phyloP scores from a whole-genome alignment of 495 filamentous ascomycete genomes.

The Tuber magnatum region DNA sequence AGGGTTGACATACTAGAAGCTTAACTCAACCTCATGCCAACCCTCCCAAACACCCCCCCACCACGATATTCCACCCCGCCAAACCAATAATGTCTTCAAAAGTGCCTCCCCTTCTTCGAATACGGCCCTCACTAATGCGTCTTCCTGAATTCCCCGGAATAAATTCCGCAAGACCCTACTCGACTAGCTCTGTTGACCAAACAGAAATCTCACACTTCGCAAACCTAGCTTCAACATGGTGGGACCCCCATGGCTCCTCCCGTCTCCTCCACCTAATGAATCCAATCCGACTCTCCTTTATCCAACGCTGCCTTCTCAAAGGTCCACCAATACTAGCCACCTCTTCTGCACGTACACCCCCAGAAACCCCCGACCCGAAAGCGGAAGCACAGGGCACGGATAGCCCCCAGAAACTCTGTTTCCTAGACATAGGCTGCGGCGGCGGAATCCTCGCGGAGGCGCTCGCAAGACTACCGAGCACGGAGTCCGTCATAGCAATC shows the following conservation, averaged over 20 bases:
- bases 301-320: conserved; percentile 55
- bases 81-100: neutral
- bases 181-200: conserved; percentile 66
- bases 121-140: neutral
- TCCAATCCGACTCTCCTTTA: conserved; percentile 89
- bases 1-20: neutral
- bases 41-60: neutral
- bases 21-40: neutral
- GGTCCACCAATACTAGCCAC: conserved; percentile 45
- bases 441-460: conserved; percentile 94
- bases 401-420: conserved; percentile 47
- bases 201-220: conserved; percentile 91
- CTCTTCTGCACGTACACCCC: conserved; percentile 8
- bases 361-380: conserved; percentile 30
- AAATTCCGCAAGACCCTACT: conserved; percentile 9
- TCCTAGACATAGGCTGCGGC: conserved; percentile 91
- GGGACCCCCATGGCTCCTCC: conserved; percentile 91
- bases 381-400: conserved; percentile 25
- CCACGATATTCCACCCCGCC: neutral
- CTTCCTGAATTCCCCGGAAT: neutral
- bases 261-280: conserved; percentile 96
- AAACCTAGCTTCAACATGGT: conserved; percentile 86
- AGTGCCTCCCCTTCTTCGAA: neutral
- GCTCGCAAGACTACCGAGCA: conserved; percentile 65
- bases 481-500: conserved; percentile 66